Base-by-base conservation (phyloP, 768 basidiomycete genomes). In the Galerina marginata region DNA sequence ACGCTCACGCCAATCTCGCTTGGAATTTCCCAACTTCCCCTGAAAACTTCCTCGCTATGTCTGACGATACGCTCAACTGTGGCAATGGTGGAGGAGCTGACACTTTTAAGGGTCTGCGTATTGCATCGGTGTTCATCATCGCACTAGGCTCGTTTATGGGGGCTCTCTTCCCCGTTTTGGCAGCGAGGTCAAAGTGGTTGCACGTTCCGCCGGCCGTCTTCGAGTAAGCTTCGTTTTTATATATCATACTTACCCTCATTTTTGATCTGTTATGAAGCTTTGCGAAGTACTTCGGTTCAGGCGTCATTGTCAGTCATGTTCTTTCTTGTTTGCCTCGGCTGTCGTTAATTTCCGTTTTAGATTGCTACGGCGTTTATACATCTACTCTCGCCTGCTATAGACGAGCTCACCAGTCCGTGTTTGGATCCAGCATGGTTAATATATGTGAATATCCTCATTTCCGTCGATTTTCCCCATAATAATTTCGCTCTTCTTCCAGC, bases 341-440 rank as follows among this genome's bases (percentile, higher is more conserved):
- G 66, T 71, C 39, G 65, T 64, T 29, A 2, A 26, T 44, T 29
- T 11, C 20, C 23, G 45, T 48, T 23, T 33, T 62, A 92, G 91
- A 89, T 96, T 58, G 93, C 93, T 1, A 96, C 94, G 9, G 89
- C 91, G 2, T 95, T 92, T 71, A 91, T 93, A 36, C 91, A 94
- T 72, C 81, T 96, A 0, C 78, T 96, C 7, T 75, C 83, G 5
- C 89, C 95, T 1, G 95, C 86, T 0, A 74, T 92, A 54, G 84
- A 84, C 14, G 91, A 83, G 40, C 80, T 97, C 6, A 73, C 77
- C 12, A 89, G 87, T 0, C 75, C 81, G 10, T 97, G 95, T 72
- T 78, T 97, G 23, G 68, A 79, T 0, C 74, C 81, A 2, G 83
- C 73, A 39, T 98, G 96, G 95, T 70, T 15, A 50, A 33, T 29